phyloP scores from a whole-genome alignment of 1,284 basidiomycete genomes.

The Sphagnurus paluster region DNA sequence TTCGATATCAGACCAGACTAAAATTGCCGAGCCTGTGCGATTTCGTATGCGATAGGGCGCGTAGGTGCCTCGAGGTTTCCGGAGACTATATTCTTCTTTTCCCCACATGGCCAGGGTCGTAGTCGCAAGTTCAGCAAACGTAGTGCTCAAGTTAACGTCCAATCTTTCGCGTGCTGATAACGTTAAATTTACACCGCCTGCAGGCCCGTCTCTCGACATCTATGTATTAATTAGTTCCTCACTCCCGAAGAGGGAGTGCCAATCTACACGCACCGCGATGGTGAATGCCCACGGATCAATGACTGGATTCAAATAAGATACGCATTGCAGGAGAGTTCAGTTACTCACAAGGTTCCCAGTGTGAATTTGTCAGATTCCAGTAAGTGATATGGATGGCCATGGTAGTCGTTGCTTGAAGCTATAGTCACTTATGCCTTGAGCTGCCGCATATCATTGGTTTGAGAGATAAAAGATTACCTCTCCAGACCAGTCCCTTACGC shows the following conservation, averaged over 20 bases:
- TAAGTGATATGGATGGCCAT: constrained; percentile 87
- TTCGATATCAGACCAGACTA: constrained; percentile 80
- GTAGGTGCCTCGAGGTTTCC: constrained; percentile 80
- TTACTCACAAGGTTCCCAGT: constrained; percentile 92
- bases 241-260: constrained; percentile 1
- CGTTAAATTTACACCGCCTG: constrained; percentile 59
- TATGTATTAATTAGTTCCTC: constrained; percentile 25
- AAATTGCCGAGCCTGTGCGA: constrained; percentile 82
- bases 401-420: constrained; percentile 84
- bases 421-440: no score
- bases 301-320: constrained; percentile 43
- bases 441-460: no score
- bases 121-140: constrained; percentile 86
- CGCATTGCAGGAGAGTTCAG: constrained; percentile 4
- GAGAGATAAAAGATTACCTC: constrained; percentile 51
- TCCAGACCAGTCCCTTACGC: constrained; percentile 91
- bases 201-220: constrained; percentile 53
- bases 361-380: constrained; percentile 97
- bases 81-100: constrained; percentile 70
- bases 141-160: constrained; percentile 91
- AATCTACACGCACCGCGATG: constrained; percentile 55
- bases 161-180: constrained; percentile 83
- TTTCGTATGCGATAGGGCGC: constrained; percentile 95
- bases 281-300: constrained; percentile 97
- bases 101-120: constrained; percentile 75